Evolutionary conservation across 148 eudicot genomes (phyloP), one percentile per base, ranked within the genome.

Genomic region (Mesembryanthemum crystallinum): DNA sequence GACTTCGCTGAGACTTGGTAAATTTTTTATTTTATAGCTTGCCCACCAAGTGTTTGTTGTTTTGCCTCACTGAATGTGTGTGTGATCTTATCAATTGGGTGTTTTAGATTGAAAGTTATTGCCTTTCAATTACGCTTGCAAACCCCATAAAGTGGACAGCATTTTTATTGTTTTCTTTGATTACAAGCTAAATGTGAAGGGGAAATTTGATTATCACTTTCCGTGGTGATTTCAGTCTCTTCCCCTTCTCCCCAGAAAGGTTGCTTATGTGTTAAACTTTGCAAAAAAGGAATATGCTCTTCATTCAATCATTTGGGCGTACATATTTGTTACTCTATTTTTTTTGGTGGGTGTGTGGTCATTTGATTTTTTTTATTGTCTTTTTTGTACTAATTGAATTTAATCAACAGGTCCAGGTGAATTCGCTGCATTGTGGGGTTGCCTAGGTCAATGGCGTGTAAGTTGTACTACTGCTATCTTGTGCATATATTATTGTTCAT

Each of bases 381-480:
- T 18, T 37, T 21, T 24, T 47, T 62, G 18, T 58, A 67, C 68
- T 49, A n/a, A 74, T 33, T 60, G 61, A 23, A 12, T 17, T 23
- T 73, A 18, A 47, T 11, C 75, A n/a, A 27, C 74, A 91, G 97
- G 97, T 54, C 90, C 91, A 3, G 77, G 71, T 63, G 97, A 88
- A 82, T 91, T 91, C 74, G 88, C 88, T 45, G 89, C 86, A 54
- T 69, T 91, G 69, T 91, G 97, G 94, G 87, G 85, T 67, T 89
- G 94, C 79, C 86, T 91, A 30, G 90, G 92, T 77, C 85, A 89
- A 81, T 91, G 94, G 97, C 91, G 90, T 67, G 97, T 91, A 84
- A 85, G 97, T 83, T 69, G 27, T 73, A 13, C 35, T 39, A 43
- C 32, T 28, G 5, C 43, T 59, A 12, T 10, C 43, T 4, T 72